Conservation (phyloP, 352 stramenopile species). For the Pythium myriotylum region DNA sequence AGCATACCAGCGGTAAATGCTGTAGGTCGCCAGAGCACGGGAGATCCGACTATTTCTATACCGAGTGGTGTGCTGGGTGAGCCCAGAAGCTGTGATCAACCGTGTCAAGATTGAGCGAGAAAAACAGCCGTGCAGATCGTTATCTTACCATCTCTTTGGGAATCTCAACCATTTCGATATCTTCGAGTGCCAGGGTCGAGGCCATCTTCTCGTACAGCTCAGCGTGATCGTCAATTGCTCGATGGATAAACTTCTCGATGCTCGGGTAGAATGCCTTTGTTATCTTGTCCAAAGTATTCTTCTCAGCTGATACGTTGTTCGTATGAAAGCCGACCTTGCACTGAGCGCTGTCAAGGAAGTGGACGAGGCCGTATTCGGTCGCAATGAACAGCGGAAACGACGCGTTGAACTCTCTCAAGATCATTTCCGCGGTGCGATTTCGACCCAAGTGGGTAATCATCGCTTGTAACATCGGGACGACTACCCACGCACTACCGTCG, state of each 20-base stretch:
- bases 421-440: slow-evolving; percentile 16
- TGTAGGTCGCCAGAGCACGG: slow-evolving; percentile 34
- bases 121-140: background rate
- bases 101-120: too few relatives aligned
- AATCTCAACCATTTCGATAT: slow-evolving; percentile 26
- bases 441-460: slow-evolving; percentile 32
- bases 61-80: slow-evolving; percentile 24
- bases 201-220: slow-evolving; percentile 26
- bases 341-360: slow-evolving; percentile 34
- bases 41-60: slow-evolving; percentile 21
- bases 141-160: slow-evolving; percentile 22
- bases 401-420: slow-evolving; percentile 33
- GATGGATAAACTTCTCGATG: slow-evolving; percentile 21
- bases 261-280: slow-evolving; percentile 32
- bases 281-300: slow-evolving; percentile 36
- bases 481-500: slow-evolving; percentile 38
- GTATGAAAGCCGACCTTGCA: slow-evolving; percentile 35
- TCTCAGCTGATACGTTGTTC: slow-evolving; percentile 29
- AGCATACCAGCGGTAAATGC: slow-evolving; percentile 30
- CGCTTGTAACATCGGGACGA: slow-evolving; percentile 29
- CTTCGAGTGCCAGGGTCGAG: slow-evolving; percentile 6
- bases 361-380: slow-evolving; percentile 37
- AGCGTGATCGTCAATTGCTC: slow-evolving; percentile 21
- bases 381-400: slow-evolving; percentile 30
- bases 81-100: slow-evolving; percentile 21